These are phyloP conservation scores for Triticum timopheevii DNA, from an alignment of 176 grass and related monocot genomes.

Conservation along the genomic window DNA sequence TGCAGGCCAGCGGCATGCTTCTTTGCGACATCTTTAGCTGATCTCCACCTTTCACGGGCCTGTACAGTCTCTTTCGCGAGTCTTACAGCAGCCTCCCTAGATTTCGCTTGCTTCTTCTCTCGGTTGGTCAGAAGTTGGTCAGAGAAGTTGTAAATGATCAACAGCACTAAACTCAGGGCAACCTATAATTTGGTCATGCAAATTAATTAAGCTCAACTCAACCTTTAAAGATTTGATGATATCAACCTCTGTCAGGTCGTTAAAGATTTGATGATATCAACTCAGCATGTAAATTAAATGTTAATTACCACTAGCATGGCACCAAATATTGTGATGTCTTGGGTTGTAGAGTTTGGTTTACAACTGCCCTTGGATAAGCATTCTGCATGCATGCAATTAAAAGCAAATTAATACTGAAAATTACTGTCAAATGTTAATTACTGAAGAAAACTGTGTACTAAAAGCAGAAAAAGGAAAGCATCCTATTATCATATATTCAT, in stretches of 20 bases:
- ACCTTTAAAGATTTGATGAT: conserved; percentile 21
- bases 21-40: conserved; percentile 86
- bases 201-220: not conserved
- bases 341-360: conserved; percentile 69
- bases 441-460: not conserved
- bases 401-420: not conserved
- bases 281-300: too few species aligned
- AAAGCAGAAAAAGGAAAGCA: not conserved
- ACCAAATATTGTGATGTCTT: conserved; percentile 96
- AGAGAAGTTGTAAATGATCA: conserved; percentile 94
- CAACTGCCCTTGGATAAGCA: conserved; percentile 78
- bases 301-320: conserved; percentile 64
- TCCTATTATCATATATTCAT: not conserved
- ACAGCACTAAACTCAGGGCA: conserved; percentile 58
- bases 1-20: conserved; percentile 71
- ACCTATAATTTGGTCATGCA: conserved; percentile 54
- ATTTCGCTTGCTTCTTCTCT: conserved; percentile 87
- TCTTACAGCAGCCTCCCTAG: conserved; percentile 76
- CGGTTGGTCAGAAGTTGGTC: conserved; percentile 81
- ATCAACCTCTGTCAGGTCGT: not conserved
- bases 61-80: conserved; percentile 65
- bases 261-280: conserved; percentile 20
- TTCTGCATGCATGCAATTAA: conserved; percentile 37
- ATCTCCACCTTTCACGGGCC: conserved; percentile 79
- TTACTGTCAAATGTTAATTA: not conserved